These are phyloP conservation scores for Scheffersomyces amazonensis DNA, from an alignment of 805 yeast genomes.

Conservation along the genomic window DNA sequence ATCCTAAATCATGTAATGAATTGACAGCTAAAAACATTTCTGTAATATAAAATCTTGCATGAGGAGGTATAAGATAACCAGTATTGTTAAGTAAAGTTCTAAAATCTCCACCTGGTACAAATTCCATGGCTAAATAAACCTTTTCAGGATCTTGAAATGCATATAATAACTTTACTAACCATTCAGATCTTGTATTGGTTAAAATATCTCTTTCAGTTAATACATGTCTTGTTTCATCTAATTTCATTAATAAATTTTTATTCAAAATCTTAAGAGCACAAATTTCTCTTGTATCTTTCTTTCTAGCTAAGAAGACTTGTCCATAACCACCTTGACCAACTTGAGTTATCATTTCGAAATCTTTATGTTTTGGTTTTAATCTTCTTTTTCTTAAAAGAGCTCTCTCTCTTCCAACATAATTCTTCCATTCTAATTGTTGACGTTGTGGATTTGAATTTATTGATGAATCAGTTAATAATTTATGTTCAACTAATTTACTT, in stretches of 20 bases:
- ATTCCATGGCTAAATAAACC: conserved; percentile 96
- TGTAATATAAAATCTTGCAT: conserved; percentile 89
- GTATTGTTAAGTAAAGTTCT: conserved; percentile 92
- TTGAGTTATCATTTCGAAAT: conserved; percentile 94
- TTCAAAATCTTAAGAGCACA: conserved; percentile 93
- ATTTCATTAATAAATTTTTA: conserved; percentile 78
- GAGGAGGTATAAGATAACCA: conserved; percentile 88
- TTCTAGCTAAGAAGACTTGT: conserved; percentile 93
- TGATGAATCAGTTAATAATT: conserved; percentile 52
- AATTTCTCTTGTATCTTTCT: conserved; percentile 89
- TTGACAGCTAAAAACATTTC: conserved; percentile 97
- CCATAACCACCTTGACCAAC: conserved; percentile 99
- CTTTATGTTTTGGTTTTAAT: conserved; percentile 88
- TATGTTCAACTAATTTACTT: conserved; percentile 62
- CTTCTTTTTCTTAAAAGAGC: conserved; percentile 84
- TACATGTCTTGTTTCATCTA: conserved; percentile 94
- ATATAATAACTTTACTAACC: conserved; percentile 91
- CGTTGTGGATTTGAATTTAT: conserved; percentile 25
- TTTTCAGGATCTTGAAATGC: conserved; percentile 93
- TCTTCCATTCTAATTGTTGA: conserved; percentile 59
- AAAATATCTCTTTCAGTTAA: conserved; percentile 94
- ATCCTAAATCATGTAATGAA: conserved; percentile 90
- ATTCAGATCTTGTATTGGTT: conserved; percentile 92
- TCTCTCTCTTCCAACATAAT: conserved; percentile 80
- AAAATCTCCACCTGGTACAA: conserved; percentile 99